Conservation (phyloP, 1,139 yeast species). For the Entelexis sorbosivorans region DNA sequence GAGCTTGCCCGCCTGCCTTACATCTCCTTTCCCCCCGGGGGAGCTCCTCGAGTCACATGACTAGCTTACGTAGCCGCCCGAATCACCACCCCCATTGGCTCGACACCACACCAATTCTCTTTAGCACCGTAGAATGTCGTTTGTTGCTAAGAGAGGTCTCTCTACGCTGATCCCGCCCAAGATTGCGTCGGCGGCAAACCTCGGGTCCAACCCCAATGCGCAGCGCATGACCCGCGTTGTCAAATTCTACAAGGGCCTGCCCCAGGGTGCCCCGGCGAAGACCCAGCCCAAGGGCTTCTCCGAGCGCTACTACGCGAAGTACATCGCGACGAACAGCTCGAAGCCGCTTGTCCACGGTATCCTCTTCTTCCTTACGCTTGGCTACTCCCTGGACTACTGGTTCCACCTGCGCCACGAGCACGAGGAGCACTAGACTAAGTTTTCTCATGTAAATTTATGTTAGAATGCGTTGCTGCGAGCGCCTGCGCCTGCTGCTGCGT, state of each 20-base stretch:
- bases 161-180: constrained; percentile 97
- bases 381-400: constrained; percentile 90
- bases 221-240: constrained; percentile 95
- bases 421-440: constrained; percentile 15
- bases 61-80: not conserved
- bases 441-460: constrained; percentile 5
- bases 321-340: constrained; percentile 69
- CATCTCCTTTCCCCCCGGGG: too few relatives aligned
- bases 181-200: constrained; percentile 91
- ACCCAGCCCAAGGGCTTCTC: constrained; percentile 60
- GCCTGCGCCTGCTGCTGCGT: too few relatives aligned
- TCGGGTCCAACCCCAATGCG: constrained; percentile 92
- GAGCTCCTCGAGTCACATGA: too few relatives aligned
- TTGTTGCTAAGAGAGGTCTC: constrained; percentile 81
- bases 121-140: constrained; percentile 48
- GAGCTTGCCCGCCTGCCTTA: too few relatives aligned
- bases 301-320: constrained; percentile 67
- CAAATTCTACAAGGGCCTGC: constrained; percentile 87
- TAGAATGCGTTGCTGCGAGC: constrained; percentile 2
- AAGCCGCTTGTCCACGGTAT: constrained; percentile 75
- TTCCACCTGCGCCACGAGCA: constrained; percentile 62
- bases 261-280: constrained; percentile 80
- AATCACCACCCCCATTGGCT: constrained; percentile 4
- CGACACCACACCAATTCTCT: not conserved
- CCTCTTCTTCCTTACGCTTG: constrained; percentile 55